These are phyloP conservation scores for Kuraishia capsulata DNA, from an alignment of 805 yeast species.

Conservation along the genomic window DNA sequence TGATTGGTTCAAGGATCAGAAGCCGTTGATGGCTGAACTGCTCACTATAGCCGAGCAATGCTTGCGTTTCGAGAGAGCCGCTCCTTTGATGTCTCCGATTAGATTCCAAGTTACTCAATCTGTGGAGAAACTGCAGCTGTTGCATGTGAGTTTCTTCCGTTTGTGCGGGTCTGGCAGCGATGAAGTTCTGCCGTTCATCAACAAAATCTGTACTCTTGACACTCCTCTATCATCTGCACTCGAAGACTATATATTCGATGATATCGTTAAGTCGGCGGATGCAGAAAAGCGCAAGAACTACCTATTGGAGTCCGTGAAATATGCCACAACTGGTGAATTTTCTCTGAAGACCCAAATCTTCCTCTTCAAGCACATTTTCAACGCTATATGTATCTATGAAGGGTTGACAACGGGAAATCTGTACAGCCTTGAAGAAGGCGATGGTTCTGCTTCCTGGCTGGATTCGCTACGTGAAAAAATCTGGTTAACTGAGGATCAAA, in stretches of 20 bases:
- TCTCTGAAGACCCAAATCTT: conserved; percentile 49
- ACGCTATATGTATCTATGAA: conserved; percentile 57
- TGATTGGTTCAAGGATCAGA: conserved; percentile 52
- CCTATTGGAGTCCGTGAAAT: conserved; percentile 41
- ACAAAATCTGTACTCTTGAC: conserved; percentile 33
- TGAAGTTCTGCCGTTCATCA: conserved; percentile 29
- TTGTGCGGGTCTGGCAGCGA: conserved; percentile 13
- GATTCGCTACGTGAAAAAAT: conserved; percentile 48
- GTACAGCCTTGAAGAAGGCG: conserved; percentile 4
- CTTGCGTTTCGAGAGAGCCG: conserved; percentile 26
- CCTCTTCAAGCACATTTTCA: conserved; percentile 52
- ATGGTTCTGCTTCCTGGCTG: conserved; percentile 44
- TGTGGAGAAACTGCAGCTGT: conserved; percentile 45
- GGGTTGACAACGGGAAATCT: conserved; percentile 35
- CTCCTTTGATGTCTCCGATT: conserved; percentile 44
- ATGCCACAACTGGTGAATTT: conserved; percentile 33
- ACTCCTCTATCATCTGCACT: conserved; percentile 37
- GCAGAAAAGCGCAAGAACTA: conserved; percentile 35
- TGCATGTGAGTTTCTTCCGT: conserved; percentile 29
- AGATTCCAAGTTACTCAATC: conserved; percentile 71
- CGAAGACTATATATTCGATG: conserved; percentile 47
- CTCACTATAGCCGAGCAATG: conserved; percentile 35
- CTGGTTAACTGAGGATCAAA: conserved; percentile 62
- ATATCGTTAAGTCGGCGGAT: conserved; percentile 44
- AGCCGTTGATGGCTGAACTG: conserved; percentile 32